These are phyloP conservation scores for Crepidotus variabilis DNA, from an alignment of 768 basidiomycete genomes.

Conservation along the genomic window DNA sequence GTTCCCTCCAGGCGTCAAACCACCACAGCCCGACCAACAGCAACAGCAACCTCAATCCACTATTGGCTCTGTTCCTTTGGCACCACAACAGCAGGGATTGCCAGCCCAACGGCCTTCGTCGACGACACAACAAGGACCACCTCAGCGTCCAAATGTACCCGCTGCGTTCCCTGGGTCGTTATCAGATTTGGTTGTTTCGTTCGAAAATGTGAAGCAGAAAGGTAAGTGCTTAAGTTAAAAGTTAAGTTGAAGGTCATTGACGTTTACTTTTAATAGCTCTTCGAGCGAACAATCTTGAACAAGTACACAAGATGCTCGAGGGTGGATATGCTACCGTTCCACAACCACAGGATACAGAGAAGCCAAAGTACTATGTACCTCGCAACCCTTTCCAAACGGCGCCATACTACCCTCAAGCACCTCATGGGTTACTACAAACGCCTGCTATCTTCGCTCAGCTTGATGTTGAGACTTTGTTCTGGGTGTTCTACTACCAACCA, in stretches of 20 bases:
- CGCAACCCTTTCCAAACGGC: constrained; percentile 91
- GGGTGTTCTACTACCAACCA: constrained; percentile 96
- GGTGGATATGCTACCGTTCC: constrained; percentile 87
- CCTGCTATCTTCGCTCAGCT: constrained; percentile 85
- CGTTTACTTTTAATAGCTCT: constrained; percentile 48
- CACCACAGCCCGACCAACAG: constrained; percentile 41
- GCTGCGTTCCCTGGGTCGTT: constrained; percentile 78
- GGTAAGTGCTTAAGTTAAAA: constrained; percentile 42
- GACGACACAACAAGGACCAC: constrained; percentile 40
- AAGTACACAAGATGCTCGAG: constrained; percentile 91
- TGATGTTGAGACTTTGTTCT: constrained; percentile 96
- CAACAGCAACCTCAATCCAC: constrained; percentile 15
- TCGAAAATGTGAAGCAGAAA: constrained; percentile 96
- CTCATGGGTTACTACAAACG: constrained; percentile 75
- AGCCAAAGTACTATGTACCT: constrained; percentile 96
- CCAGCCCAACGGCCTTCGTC: constrained; percentile 52
- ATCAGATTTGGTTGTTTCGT: constrained; percentile 90
- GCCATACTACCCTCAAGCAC: constrained; percentile 89
- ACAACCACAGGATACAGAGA: constrained; percentile 92
- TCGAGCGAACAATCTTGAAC: constrained; percentile 83
- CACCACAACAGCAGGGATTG: constrained; percentile 28
- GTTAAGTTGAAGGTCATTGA: background rate
- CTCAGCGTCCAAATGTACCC: constrained; percentile 26
- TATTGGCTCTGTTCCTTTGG: constrained; percentile 25
- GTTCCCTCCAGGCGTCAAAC: constrained; percentile 70